phyloP scores from a whole-genome alignment of 2,329 filamentous ascomycete genomes.

The Ophiostoma ips region DNA sequence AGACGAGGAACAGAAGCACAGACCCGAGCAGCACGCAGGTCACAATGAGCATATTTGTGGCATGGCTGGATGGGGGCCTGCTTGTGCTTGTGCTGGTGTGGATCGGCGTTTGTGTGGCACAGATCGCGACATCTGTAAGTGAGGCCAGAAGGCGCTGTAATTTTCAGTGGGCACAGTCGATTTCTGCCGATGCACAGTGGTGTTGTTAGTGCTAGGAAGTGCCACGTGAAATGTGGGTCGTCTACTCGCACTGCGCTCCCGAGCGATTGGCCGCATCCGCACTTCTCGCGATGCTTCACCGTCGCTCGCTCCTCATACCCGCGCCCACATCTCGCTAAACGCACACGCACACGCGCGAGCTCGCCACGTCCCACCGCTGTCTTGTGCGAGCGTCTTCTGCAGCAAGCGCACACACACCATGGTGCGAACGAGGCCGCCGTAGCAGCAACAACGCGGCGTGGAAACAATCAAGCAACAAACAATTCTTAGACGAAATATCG shows the following conservation, averaged over 20 bases:
- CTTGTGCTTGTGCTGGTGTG: background rate
- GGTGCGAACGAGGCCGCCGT: constrained; percentile 2
- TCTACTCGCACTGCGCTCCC: background rate
- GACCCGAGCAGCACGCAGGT: background rate
- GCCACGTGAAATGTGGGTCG: background rate
- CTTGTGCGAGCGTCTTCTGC: no score
- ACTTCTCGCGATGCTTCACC: background rate
- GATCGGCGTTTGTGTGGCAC: background rate
- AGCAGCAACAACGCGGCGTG: background rate
- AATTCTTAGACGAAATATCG: background rate
- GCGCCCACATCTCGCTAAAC: background rate
- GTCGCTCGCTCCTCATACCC: background rate
- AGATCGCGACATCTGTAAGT: no score
- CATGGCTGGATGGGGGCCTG: background rate
- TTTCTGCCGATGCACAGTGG: background rate
- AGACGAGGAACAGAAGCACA: background rate
- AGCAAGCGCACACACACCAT: constrained; percentile 4
- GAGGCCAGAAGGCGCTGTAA: background rate
- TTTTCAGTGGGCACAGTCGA: background rate
- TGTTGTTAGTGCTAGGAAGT: background rate
- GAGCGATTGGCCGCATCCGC: background rate
- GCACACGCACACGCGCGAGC: background rate
- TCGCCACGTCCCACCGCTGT: no score
- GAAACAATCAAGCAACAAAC: background rate
- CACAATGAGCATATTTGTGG: constrained; percentile 3